Conservation (phyloP, 2,329 filamentous ascomycete species). For the Colletotrichum spaethianum region DNA sequence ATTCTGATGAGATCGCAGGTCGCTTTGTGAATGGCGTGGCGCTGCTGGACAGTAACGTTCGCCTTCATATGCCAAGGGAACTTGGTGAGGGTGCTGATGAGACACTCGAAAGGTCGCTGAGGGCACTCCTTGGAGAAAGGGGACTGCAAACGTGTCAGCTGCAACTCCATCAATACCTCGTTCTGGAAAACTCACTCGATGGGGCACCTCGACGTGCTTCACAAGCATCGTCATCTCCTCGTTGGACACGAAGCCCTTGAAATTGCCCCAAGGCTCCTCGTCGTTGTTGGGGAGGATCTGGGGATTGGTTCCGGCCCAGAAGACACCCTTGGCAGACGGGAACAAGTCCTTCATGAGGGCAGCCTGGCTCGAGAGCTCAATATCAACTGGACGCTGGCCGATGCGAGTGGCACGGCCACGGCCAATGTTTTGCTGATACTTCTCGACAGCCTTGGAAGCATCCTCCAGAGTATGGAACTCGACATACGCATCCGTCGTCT, state of each 20-base stretch:
- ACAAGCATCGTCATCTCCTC: conserved; percentile 76
- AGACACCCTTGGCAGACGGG: conserved; percentile 68
- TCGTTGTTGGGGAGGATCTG: conserved; percentile 51
- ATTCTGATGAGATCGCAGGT: conserved; percentile 62
- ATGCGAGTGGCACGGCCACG: conserved; percentile 63
- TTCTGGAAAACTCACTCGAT: conserved; percentile 65
- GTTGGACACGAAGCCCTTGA: conserved; percentile 72
- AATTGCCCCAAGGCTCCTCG: conserved; percentile 64
- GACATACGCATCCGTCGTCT: conserved; percentile 74
- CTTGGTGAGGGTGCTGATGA: conserved; percentile 75
- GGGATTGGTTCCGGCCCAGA: conserved; percentile 67
- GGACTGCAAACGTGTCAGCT: conserved; percentile 58
- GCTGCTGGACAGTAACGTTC: conserved; percentile 70
- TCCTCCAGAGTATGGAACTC: conserved; percentile 69
- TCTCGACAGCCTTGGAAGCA: conserved; percentile 67
- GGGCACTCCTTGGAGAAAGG: conserved; percentile 73
- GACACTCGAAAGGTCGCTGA: conserved; percentile 75
- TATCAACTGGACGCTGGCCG: conserved; percentile 69
- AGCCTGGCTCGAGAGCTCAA: conserved; percentile 70
- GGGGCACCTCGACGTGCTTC: conserved; percentile 74
- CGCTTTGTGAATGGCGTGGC: conserved; percentile 66
- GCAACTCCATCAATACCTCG: neutral
- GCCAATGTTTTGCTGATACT: conserved; percentile 57
- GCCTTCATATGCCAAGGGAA: conserved; percentile 74
- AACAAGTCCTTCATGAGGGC: conserved; percentile 75